phyloP scores from a whole-genome alignment of 176 grass and related monocot species.

The Bonia amplexicaulis region DNA sequence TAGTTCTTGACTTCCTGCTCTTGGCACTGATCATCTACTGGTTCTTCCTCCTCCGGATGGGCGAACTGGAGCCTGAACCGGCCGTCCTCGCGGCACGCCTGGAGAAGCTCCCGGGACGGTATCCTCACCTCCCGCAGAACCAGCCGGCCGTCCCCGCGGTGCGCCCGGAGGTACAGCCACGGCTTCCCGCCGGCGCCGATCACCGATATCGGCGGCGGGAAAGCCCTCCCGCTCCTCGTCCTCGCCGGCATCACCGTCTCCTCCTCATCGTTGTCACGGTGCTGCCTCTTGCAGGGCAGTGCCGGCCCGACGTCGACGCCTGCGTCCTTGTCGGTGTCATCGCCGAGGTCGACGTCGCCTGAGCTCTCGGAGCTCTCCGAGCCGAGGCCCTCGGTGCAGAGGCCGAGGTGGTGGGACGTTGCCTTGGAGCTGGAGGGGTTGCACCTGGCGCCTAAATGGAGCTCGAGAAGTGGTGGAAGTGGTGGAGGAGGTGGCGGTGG shows the following conservation, averaged over 20 bases:
- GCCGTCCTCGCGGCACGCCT: conserved; percentile 48
- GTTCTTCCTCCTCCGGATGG: conserved; percentile 10
- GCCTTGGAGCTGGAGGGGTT: background rate
- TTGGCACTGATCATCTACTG: background rate
- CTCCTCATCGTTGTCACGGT: background rate
- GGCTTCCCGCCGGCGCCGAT: conserved; percentile 59
- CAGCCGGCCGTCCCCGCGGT: conserved; percentile 45
- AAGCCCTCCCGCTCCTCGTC: conserved; percentile 5
- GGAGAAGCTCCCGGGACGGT: conserved; percentile 58
- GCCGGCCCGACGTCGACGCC: background rate
- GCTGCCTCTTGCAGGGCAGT: background rate
- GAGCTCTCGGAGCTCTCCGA: conserved; percentile 77
- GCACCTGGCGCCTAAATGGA: background rate
- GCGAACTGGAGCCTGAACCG: conserved; percentile 56
- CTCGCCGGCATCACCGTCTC: background rate
- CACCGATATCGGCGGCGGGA: conserved; percentile 61
- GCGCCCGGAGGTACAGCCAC: conserved; percentile 54
- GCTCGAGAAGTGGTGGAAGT: background rate
- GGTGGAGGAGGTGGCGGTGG: background rate
- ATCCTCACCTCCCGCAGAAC: conserved; percentile 61
- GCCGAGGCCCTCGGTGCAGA: conserved; percentile 79
- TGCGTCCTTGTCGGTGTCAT: background rate
- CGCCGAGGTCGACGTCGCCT: conserved; percentile 39
- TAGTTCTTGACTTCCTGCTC: background rate
- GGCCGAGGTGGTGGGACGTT: conserved; percentile 20